Evolutionary conservation across 2,329 filamentous ascomycete species (phyloP), one percentile per base, ranked within the genome.

Genomic region (Exutisphaerella laricina): DNA sequence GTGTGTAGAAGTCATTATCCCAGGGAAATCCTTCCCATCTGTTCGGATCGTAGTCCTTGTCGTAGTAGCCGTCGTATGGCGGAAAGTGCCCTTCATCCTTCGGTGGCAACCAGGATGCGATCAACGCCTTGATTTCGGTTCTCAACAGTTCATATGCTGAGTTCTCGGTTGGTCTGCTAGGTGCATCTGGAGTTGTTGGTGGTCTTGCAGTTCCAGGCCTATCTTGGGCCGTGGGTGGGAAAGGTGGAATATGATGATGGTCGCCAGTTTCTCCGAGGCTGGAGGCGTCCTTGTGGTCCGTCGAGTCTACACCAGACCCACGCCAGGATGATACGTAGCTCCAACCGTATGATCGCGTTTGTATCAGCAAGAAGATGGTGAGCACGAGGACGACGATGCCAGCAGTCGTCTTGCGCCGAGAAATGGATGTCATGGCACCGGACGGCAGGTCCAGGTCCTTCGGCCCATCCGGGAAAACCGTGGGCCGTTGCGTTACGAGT

Each of bases 31-130:
- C 59, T 54, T 72, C 69, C 70, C 70, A 72, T 18, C 69, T 59
- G 49, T 71, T 72, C 2, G 70, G 70, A 52, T 71, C 69, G 46
- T 71, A 72, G 20, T 66, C 66, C 39, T 58, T 62, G 39, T 65
- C 49, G 6, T 60, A 49, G 39, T 70, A 72, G 23, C 66, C 63
- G n/a, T 53, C 54, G 50, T 69, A 72, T 2, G 67, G 64, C 23
- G 69, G 70, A 65, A 66, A 71, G 49, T 72, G 70, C 8, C 57
- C 62, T 31, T 58, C 46, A 53, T 59, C 62, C 5, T 55, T 41
- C 5, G 59, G 58, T 18, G 67, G 61, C 30, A 56, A 56, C 69
- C 69, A 71, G 2, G 45, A 35, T 4, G 66, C 56, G 14, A 70
- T 58, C 56, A 71, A 64, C 32, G 64, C 61, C 47, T 65, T 57